These are phyloP conservation scores for Fraxinus greggii DNA, from an alignment of 305 asterid species.

Conservation along the genomic window DNA sequence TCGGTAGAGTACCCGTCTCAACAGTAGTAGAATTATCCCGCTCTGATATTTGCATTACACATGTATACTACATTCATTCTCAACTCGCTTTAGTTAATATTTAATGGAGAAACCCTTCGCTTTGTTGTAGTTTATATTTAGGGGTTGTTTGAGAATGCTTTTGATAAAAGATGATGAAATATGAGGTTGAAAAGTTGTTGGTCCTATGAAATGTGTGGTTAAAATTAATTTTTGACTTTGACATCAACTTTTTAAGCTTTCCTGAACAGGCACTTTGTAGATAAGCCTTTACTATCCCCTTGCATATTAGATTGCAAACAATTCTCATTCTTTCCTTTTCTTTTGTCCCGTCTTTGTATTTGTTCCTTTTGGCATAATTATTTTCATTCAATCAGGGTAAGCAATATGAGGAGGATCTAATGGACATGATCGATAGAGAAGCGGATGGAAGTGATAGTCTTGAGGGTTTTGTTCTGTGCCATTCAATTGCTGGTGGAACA, in stretches of 20 bases:
- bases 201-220: background rate
- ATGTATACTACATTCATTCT: background rate
- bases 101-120: background rate
- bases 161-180: background rate
- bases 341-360: background rate
- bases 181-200: background rate
- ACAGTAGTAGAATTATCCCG: background rate
- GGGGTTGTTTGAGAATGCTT: background rate
- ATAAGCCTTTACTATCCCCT: background rate
- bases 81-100: background rate
- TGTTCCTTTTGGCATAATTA: slow-evolving; percentile 17
- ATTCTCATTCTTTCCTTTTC: background rate
- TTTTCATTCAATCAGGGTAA: slow-evolving; percentile 61
- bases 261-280: background rate
- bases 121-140: background rate
- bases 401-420: slow-evolving; percentile 92
- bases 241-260: background rate
- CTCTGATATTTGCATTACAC: background rate
- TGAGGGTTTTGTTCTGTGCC: slow-evolving; percentile 98
- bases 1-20: background rate
- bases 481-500: slow-evolving; percentile 99
- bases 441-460: slow-evolving; percentile 99
- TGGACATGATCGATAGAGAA: slow-evolving; percentile 99
- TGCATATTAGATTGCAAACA: background rate
- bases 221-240: background rate